Base-by-base conservation (phyloP, 2,329 filamentous ascomycete genomes). In the Sporothrix mexicana region DNA sequence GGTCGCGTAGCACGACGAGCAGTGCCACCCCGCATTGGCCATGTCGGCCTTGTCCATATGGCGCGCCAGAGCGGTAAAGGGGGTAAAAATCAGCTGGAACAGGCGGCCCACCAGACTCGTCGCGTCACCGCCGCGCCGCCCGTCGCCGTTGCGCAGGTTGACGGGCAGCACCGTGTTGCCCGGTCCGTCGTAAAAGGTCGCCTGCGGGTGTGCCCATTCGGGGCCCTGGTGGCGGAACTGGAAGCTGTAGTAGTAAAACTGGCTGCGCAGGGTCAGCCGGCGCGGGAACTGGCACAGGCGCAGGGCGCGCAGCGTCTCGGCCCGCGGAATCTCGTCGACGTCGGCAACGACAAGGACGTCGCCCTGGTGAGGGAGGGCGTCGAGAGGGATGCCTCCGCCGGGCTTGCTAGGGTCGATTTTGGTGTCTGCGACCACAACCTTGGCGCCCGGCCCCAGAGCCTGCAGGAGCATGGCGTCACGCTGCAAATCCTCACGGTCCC, bases 291-390 rank as follows among this genome's bases (percentile, higher is more conserved):
- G 77, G 80, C 87, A 89, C 8, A 83, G 82, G 36, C 85, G 84
- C 9, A 89, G 82, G 1, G 86, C 76, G 13, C 81, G 78, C 12
- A 88, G 77, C 17, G 86, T 83, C 68, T 83, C 80, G 0, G 88
- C 87, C 1, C 86, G 85, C 5, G 86, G 83, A 62, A 91, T 85
- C 80, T 91, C 89, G 78, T 90, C 88, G 17, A 90, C 85, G 77
- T 90, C 88, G 72, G 88, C 85, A 1, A 90, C 85, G 71, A 91
- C 78, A 36, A 91, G 81, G 36, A 88, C 86, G 77, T 91, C 89
- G 71, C 85, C 85, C 1, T 78, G 70, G 0, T 80, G 77, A 2
- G 88, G 74, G 23, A 53, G 55, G 17, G 71, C 71, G 1, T 49
- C 78, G 69, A 82, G 84, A 0, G 77, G 74, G 17, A 90, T 81